Evolutionary conservation across 192 early-diverging fungal species (phyloP), one percentile per base, ranked within the genome.

Genomic region (Dispira parvispora): DNA sequence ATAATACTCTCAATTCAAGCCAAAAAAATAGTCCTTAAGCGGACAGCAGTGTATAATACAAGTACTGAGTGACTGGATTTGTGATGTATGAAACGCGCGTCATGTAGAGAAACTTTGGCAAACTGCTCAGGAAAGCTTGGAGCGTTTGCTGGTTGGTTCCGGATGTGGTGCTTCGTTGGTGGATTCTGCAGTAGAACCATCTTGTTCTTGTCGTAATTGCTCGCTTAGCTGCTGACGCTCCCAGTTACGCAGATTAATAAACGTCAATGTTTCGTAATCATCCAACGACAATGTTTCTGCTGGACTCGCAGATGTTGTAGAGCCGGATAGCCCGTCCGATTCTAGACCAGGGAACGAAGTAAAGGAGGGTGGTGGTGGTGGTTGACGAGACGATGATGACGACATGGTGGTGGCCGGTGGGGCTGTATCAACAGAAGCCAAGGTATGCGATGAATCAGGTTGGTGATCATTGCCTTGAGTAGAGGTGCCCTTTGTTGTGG

Each of bases 251-350:
- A 60, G 57, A 12, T 43, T 60, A 1, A 60, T 60, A 27, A 60
- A 60, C 10, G 57, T 60, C 6, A 60, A 43, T 14, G 32, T 60
- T 42, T 60, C 57, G 57, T 60, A 60, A 43, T 60, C 57, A 43
- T 43, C 57, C 5, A 60, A 27, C 4, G 57, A 43, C 5, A 60
- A 18, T 2, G 4, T 43, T 6, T 18, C 38, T 14, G 57, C 21
- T 50, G n/a, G n/a, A 50, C 49, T 50, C 23, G 23, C 4, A 8
- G 49, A 38, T 38, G 49, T 8, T 18, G 49, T 23, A 18, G 49
- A 50, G 8, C 27, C 54, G 54, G 54, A 56, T 20, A 14, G 13
- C 1, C 13, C 13, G 32, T 42, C 32, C 18, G 18, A 42, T 18
- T 55, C 23, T 3, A 55, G 3, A 43, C 57, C 21, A 11, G 57